A percentile compares a stretch with the other conserved stretches of the same genome.
These are phyloP conservation scores for Aphanomyces euteiches DNA, from an alignment of 352 stramenopile genomes.

Conservation along the genomic window DNA sequence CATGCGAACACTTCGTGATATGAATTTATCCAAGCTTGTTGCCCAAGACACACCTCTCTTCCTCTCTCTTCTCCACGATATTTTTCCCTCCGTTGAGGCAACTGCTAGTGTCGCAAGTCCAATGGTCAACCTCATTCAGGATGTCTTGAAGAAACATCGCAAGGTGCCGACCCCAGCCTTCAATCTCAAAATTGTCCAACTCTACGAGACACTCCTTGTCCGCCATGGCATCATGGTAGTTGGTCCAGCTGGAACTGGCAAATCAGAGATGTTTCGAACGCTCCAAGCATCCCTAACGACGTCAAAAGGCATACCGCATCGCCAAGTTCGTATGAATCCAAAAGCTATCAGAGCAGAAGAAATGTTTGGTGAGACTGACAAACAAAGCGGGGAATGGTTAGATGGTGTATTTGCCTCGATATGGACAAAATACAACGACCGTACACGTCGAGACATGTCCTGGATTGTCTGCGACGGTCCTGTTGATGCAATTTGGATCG, in stretches of 20 bases:
- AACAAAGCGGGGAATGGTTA: slow-evolving; percentile 67
- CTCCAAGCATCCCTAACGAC: slow-evolving; percentile 61
- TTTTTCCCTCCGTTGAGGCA: slow-evolving; percentile 73
- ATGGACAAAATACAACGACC: slow-evolving; percentile 86
- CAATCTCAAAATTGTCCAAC: slow-evolving; percentile 87
- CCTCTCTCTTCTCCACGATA: slow-evolving; percentile 81
- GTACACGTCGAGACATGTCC: slow-evolving; percentile 68
- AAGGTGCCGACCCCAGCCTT: slow-evolving; percentile 66
- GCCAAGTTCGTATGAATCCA: slow-evolving; percentile 74
- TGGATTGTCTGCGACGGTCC: slow-evolving; percentile 93
- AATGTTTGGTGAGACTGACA: slow-evolving; percentile 81
- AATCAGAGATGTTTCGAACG: slow-evolving; percentile 65
- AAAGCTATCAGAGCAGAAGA: slow-evolving; percentile 78
- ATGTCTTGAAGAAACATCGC: slow-evolving; percentile 67
- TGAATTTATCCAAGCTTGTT: slow-evolving; percentile 92
- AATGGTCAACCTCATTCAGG: slow-evolving; percentile 59
- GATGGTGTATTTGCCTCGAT: slow-evolving; percentile 77
- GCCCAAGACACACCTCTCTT: slow-evolving; percentile 90
- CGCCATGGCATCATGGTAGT: slow-evolving; percentile 90
- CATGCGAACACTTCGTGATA: slow-evolving; percentile 93
- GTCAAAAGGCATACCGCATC: slow-evolving; percentile 60
- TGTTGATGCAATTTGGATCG: slow-evolving; percentile 92
- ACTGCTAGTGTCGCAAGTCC: slow-evolving; percentile 60
- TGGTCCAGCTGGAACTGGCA: slow-evolving; percentile 77
- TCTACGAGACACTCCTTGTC: slow-evolving; percentile 91